A percentile compares a stretch with the other conserved stretches of the same genome.
These are phyloP conservation scores for Bipolaris oryzae DNA, from an alignment of 2,329 filamentous ascomycete species.

Conservation along the genomic window DNA sequence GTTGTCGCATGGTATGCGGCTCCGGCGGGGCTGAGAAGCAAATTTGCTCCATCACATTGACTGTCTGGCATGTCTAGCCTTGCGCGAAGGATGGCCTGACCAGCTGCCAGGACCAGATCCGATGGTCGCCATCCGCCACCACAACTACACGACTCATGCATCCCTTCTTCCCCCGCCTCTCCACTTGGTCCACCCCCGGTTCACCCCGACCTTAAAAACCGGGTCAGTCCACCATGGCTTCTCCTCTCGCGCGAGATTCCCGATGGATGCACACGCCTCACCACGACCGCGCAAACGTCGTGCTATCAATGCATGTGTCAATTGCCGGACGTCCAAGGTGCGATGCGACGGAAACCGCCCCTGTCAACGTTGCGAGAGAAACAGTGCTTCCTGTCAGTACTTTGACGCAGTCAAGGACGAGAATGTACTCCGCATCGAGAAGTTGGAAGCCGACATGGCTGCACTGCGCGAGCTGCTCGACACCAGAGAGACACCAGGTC, in stretches of 20 bases:
- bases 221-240: slow-evolving; percentile 2
- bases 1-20: background rate
- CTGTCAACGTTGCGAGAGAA: slow-evolving; percentile 39
- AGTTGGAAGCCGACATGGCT: slow-evolving; percentile 33
- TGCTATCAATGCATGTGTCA: slow-evolving; percentile 41
- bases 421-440: slow-evolving; percentile 33
- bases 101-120: background rate
- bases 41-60: background rate
- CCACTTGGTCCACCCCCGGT: slow-evolving; percentile 6
- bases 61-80: background rate
- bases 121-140: slow-evolving; percentile 2
- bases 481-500: background rate
- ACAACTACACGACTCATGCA: slow-evolving; percentile 7
- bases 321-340: slow-evolving; percentile 43
- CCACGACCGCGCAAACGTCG: slow-evolving; percentile 39
- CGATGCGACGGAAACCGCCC: slow-evolving; percentile 41
- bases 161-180: slow-evolving; percentile 9
- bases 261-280: slow-evolving; percentile 20
- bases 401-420: slow-evolving; percentile 35
- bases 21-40: background rate
- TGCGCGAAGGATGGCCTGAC: background rate
- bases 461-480: slow-evolving; percentile 19
- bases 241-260: slow-evolving; percentile 21
- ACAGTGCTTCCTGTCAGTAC: slow-evolving; percentile 33
- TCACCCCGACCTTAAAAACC: slow-evolving; percentile 11